These are phyloP conservation scores for Tylopilus felleus DNA, from an alignment of 768 basidiomycete species.

Conservation along the genomic window DNA sequence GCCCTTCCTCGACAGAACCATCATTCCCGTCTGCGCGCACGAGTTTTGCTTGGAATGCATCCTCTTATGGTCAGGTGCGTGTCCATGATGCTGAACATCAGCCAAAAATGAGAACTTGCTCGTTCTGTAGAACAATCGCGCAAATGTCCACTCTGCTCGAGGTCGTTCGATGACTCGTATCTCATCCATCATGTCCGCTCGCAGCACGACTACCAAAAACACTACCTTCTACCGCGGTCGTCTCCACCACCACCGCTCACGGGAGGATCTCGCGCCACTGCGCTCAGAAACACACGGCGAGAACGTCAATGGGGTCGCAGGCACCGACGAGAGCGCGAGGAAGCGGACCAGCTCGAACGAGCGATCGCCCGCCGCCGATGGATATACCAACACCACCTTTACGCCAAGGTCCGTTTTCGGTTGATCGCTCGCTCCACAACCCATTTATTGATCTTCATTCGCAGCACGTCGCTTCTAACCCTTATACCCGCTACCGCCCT, in stretches of 20 bases:
- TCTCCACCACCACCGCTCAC: slow-evolving; percentile 42
- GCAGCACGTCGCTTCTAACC: slow-evolving; percentile 89
- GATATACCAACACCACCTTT: slow-evolving; percentile 77
- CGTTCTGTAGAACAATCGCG: slow-evolving; percentile 61
- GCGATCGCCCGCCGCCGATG: slow-evolving; percentile 72
- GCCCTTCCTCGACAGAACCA: slow-evolving; percentile 66
- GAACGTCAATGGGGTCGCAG: slow-evolving; percentile 58
- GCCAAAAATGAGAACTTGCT: neutral
- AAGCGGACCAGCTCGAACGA: slow-evolving; percentile 68
- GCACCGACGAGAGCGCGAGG: slow-evolving; percentile 47
- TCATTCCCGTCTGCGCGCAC: slow-evolving; percentile 84
- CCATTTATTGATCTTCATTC: slow-evolving; percentile 3
- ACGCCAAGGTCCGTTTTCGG: slow-evolving; percentile 67
- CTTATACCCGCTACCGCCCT: slow-evolving; percentile 82
- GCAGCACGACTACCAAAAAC: slow-evolving; percentile 77
- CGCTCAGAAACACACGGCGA: slow-evolving; percentile 31
- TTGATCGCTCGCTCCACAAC: neutral
- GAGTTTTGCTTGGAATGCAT: slow-evolving; percentile 94
- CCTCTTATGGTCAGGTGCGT: slow-evolving; percentile 76
- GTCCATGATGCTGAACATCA: neutral
- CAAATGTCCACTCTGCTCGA: slow-evolving; percentile 73
- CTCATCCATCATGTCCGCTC: slow-evolving; percentile 79
- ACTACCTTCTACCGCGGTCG: slow-evolving; percentile 59
- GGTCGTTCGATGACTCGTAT: slow-evolving; percentile 59
- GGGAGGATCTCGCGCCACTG: slow-evolving; percentile 25